Conservation (phyloP, 2,329 filamentous ascomycete genomes). For the Cercospora zeina region DNA sequence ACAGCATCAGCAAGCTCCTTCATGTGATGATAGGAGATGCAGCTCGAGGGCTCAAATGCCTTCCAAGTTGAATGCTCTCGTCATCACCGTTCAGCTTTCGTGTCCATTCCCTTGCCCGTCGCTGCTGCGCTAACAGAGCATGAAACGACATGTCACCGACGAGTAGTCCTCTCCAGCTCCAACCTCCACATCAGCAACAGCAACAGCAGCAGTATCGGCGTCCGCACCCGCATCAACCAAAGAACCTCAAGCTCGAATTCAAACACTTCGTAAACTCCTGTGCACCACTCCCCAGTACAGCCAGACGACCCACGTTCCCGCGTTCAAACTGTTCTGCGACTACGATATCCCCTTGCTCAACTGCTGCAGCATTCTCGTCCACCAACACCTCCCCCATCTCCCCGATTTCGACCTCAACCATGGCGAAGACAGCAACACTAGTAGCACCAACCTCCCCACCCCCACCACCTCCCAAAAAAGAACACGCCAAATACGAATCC, state of each 20-base stretch:
- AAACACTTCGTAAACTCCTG: neutral
- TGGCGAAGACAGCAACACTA: neutral
- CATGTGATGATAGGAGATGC: neutral
- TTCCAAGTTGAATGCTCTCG: neutral
- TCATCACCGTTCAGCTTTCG: neutral
- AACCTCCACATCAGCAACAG: neutral
- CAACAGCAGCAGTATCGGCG: too few species aligned
- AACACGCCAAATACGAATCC: constrained; percentile 14
- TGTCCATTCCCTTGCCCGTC: neutral
- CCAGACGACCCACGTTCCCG: neutral
- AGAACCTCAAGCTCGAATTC: neutral
- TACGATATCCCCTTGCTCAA: neutral
- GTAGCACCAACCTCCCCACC: neutral
- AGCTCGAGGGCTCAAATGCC: neutral
- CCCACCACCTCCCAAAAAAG: neutral
- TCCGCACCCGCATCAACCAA: neutral
- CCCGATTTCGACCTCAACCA: neutral
- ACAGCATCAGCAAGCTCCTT: neutral
- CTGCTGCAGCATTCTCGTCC: neutral
- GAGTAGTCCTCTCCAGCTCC: neutral
- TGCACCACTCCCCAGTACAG: neutral
- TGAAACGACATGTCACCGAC: neutral
- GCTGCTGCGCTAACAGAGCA: neutral
- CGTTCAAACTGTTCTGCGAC: neutral
- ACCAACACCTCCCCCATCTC: neutral